Conservation (phyloP, 768 basidiomycete genomes). For the Rhodotorula diobovata region DNA sequence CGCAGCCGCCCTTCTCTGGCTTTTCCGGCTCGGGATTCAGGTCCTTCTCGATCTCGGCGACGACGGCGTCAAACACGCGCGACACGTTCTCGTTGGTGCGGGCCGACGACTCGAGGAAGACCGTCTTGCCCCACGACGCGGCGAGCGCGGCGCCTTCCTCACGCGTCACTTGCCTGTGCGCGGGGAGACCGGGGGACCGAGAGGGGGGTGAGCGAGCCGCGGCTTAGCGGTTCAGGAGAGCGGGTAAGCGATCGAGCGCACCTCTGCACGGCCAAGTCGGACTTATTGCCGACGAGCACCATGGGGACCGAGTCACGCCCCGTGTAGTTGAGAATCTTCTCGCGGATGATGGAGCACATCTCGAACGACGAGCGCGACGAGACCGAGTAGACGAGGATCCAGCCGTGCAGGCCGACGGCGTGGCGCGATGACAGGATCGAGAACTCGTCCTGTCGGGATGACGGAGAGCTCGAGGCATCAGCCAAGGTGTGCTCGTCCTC, state of each 20-base stretch:
- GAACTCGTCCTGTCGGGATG: slow-evolving; percentile 72
- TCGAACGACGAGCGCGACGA: slow-evolving; percentile 83
- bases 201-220: neutral
- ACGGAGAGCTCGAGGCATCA: neutral
- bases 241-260: slow-evolving; percentile 44
- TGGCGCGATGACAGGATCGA: slow-evolving; percentile 88
- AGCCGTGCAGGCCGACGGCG: slow-evolving; percentile 87
- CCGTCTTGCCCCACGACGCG: slow-evolving; percentile 35
- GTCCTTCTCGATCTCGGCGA: slow-evolving; percentile 43
- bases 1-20: slow-evolving; percentile 14
- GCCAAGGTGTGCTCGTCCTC: too few species aligned
- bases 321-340: slow-evolving; percentile 86
- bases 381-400: slow-evolving; percentile 92
- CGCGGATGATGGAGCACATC: slow-evolving; percentile 86
- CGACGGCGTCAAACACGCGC: slow-evolving; percentile 39
- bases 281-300: slow-evolving; percentile 90
- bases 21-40: slow-evolving; percentile 32
- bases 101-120: slow-evolving; percentile 42
- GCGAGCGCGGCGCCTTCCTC: slow-evolving; percentile 41
- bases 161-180: slow-evolving; percentile 37
- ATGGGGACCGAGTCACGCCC: slow-evolving; percentile 80
- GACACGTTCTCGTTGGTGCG: slow-evolving; percentile 43
- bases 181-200: neutral
- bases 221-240: neutral
- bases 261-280: slow-evolving; percentile 68